Base-by-base conservation (phyloP, 139 green algal species). In the Closterium sp. region DNA sequence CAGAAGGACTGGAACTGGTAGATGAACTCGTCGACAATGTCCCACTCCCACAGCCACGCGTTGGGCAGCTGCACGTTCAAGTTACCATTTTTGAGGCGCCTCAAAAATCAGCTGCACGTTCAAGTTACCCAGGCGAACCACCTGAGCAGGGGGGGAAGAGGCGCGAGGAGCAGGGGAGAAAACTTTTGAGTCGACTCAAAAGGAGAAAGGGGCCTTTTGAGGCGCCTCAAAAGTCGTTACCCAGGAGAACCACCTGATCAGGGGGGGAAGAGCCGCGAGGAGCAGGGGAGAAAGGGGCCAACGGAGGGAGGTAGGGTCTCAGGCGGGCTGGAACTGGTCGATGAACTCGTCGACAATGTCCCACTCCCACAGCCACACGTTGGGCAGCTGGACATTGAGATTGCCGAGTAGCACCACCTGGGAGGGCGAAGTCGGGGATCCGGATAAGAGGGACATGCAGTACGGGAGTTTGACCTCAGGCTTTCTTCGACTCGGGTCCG, bases 291-390 rank as follows among this genome's bases (percentile, higher is more conserved):
- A 31, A 7, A 86, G 23, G 7, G 7, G 3, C 10, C 28, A 32
- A 85, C 19, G 5, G 81, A 28, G 83, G 30, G 23, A 31, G 1
- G 31, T 21, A 86, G n/a, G 83, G 0, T 98, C 96, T 88, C 94
- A 95, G 92, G 97, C 98, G 12, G 94, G 96, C 95, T 99, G 98
- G 92, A 98, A 98, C 96, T 99, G 98, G 95, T 99, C 99, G 28
- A 99, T 95, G 95, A 99, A 99, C 95, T 99, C 98, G 90, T 99
- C 98, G 34, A 99, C 93, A 97, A 99, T 99, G 95, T 99, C 97
- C 97, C 97, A 99, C 87, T 99, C 95, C 98, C 98, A 99, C 55
- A 76, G 55, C 55, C 55, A 76, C 38, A 94, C 91, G 94, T 98
- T 99, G 69, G 98, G 98, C 89, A 99, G 95, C 96, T 97, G 95